Evolutionary conservation across 139 green algal genomes (phyloP).

Genomic region (Chlorella sp.): DNA sequence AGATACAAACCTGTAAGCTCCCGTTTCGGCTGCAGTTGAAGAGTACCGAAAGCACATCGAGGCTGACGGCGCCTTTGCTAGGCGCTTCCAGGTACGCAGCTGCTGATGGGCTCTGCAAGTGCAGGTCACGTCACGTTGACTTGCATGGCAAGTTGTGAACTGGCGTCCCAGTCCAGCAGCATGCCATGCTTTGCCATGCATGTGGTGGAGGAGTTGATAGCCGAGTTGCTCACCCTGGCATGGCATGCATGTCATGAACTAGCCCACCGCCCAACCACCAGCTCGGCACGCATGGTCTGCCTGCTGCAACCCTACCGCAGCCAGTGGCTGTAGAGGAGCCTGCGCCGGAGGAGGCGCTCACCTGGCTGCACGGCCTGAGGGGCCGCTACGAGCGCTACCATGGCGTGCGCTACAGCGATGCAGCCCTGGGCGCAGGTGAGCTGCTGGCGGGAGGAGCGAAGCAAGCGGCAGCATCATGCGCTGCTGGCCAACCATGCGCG

Average conservation of each 20-base stretch:
- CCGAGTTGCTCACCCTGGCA: no score
- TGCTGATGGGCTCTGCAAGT: no score
- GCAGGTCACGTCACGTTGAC: no score
- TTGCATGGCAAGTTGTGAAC: no score
- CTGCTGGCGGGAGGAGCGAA: not conserved
- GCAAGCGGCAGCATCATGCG: not conserved
- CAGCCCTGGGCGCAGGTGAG: slow-evolving; percentile 54
- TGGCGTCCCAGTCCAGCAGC: no score
- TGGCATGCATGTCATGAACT: no score
- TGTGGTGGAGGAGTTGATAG: no score
- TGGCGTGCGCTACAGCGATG: slow-evolving; percentile 69
- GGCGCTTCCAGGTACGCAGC: slow-evolving; percentile 82
- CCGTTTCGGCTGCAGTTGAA: slow-evolving; percentile 50
- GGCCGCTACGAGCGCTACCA: slow-evolving; percentile 88
- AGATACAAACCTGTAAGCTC: no score
- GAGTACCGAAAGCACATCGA: slow-evolving; percentile 93
- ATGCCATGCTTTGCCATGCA: no score
- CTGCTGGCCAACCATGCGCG: no score
- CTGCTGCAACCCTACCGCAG: slow-evolving; percentile 58
- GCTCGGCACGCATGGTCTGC: no score
- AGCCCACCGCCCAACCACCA: no score
- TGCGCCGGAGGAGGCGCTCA: slow-evolving; percentile 63
- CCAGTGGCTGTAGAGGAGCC: slow-evolving; percentile 84
- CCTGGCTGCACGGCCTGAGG: slow-evolving; percentile 77
- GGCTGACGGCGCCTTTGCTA: slow-evolving; percentile 83